These are phyloP conservation scores for Mortierella sp. DNA, from an alignment of 371 early-diverging fungal species.

Conservation along the genomic window DNA sequence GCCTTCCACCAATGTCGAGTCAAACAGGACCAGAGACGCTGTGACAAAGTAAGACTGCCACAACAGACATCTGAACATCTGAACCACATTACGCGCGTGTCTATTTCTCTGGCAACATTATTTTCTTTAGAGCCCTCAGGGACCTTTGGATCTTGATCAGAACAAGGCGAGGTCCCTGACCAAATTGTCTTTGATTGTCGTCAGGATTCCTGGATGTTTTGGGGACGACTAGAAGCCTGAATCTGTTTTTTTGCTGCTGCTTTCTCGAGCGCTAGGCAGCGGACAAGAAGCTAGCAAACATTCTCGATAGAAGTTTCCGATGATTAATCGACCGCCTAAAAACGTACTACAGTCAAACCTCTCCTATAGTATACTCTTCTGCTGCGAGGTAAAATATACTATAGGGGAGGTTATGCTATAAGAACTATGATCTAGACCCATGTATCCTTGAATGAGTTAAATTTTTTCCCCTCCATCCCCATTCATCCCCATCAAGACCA, in stretches of 20 bases:
- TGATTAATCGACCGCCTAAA: not conserved
- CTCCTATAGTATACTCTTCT: too few relatives aligned
- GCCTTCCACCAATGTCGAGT: not conserved
- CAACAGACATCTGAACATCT: not conserved
- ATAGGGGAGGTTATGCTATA: too few relatives aligned
- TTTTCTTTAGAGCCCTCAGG: slow-evolving; percentile 1
- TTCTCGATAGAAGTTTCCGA: not conserved
- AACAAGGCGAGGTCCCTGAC: not conserved
- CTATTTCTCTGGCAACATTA: not conserved
- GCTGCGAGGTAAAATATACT: too few relatives aligned
- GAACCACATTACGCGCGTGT: not conserved
- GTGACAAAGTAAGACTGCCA: not conserved
- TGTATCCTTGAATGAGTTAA: too few relatives aligned
- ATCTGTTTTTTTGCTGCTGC: not conserved
- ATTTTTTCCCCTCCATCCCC: too few relatives aligned
- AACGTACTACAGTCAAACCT: not conserved
- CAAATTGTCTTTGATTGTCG: not conserved
- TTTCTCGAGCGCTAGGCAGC: not conserved
- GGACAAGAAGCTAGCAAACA: not conserved
- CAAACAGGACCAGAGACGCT: not conserved
- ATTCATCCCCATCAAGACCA: too few relatives aligned
- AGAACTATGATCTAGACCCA: too few relatives aligned
- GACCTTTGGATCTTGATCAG: not conserved
- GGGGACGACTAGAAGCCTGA: slow-evolving; percentile 2
- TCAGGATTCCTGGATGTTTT: slow-evolving; percentile 3